These are phyloP conservation scores for Coemansia sp. DNA, from an alignment of 192 early-diverging fungal genomes.

Conservation along the genomic window DNA sequence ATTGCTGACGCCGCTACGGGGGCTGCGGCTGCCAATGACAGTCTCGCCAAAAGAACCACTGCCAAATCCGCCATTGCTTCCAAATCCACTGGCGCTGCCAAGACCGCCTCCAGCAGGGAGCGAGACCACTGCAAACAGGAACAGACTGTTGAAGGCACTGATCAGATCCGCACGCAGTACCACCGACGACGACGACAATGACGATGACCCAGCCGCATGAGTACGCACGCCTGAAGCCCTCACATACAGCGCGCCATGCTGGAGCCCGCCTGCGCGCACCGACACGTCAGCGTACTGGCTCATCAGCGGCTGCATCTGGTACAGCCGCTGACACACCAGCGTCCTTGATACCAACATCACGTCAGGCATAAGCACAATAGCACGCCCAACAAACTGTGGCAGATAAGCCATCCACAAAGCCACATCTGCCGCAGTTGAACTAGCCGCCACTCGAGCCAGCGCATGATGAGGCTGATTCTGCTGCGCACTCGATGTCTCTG, in stretches of 20 bases:
- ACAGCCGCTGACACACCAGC: slow-evolving; percentile 51
- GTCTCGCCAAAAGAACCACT: slow-evolving; percentile 10
- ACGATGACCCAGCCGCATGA: slow-evolving; percentile 1
- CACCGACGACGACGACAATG: neutral
- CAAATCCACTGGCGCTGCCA: neutral
- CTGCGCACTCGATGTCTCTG: neutral
- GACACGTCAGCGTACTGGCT: slow-evolving; percentile 54
- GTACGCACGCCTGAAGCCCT: slow-evolving; percentile 12
- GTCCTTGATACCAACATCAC: slow-evolving; percentile 48
- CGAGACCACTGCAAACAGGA: slow-evolving; percentile 50
- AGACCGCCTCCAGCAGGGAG: slow-evolving; percentile 23
- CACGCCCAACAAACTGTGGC: slow-evolving; percentile 42
- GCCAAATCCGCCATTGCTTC: neutral
- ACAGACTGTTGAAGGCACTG: slow-evolving; percentile 33
- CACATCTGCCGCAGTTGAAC: slow-evolving; percentile 23
- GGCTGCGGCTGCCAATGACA: slow-evolving; percentile 18
- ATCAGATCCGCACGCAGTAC: slow-evolving; percentile 28
- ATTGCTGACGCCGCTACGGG: neutral
- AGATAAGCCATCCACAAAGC: slow-evolving; percentile 42
- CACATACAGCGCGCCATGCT: slow-evolving; percentile 6
- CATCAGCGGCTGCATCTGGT: slow-evolving; percentile 57
- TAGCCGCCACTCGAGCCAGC: slow-evolving; percentile 42
- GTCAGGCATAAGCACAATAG: slow-evolving; percentile 43
- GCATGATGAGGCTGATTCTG: slow-evolving; percentile 13
- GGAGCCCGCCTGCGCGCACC: slow-evolving; percentile 16